phyloP scores from a whole-genome alignment of 1,284 basidiomycete species.

The Cutaneotrichosporon sp. region DNA sequence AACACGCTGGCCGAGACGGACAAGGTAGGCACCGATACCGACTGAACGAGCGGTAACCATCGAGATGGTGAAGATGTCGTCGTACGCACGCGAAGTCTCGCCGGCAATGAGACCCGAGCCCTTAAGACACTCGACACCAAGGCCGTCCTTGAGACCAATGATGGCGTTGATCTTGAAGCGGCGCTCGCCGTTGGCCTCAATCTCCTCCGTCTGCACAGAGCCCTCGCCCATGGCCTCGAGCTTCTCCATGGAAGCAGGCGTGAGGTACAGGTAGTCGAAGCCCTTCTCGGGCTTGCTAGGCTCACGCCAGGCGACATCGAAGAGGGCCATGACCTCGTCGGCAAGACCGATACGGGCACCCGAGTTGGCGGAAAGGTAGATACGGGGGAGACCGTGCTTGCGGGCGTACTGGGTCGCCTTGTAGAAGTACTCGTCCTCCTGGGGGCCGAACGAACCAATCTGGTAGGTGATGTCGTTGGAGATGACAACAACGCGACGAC shows the following conservation, averaged over 20 bases:
- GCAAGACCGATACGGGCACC: conserved; percentile 95
- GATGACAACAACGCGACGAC: conserved; percentile 81
- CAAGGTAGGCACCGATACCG: conserved; percentile 98
- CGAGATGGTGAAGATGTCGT: conserved; percentile 99
- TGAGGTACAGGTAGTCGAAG: conserved; percentile 93
- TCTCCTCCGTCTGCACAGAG: conserved; percentile 74
- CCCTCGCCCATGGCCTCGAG: conserved; percentile 73
- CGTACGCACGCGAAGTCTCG: conserved; percentile 95
- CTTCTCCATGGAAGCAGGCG: conserved; percentile 74
- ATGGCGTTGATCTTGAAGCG: conserved; percentile 94
- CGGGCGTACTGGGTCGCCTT: conserved; percentile 92
- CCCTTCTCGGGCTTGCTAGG: conserved; percentile 83
- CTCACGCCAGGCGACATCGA: conserved; percentile 89
- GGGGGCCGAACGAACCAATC: conserved; percentile 96
- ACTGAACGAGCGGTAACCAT: conserved; percentile 98
- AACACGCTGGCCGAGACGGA: conserved; percentile 93
- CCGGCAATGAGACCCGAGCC: conserved; percentile 98
- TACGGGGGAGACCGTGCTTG: conserved; percentile 77
- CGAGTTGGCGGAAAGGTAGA: conserved; percentile 98
- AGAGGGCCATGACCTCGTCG: conserved; percentile 83
- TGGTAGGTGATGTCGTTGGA: conserved; percentile 99
- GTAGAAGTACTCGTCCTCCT: conserved; percentile 95
- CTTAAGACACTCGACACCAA: conserved; percentile 95
- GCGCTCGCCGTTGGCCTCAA: conserved; percentile 77
- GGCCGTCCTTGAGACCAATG: conserved; percentile 90